Evolutionary conservation across 768 basidiomycete species (phyloP).

Genomic region (Tulasnella sp.): DNA sequence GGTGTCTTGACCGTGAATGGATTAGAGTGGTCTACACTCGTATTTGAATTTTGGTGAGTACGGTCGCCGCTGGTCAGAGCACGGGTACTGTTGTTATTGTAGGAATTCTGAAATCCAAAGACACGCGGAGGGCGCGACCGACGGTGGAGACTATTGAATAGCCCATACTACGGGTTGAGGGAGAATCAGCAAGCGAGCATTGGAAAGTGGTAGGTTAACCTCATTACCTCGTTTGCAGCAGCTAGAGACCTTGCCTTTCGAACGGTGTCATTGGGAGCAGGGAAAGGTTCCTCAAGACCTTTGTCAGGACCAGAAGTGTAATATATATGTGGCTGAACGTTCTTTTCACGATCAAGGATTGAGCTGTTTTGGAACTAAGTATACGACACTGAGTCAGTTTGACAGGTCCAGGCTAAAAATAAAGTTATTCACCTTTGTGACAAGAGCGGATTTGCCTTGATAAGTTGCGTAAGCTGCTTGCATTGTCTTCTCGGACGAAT

Average conservation of each 20-base stretch:
- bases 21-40: too few relatives aligned
- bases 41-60: too few relatives aligned
- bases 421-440: conserved; percentile 63
- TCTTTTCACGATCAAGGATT: conserved; percentile 7
- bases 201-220: too few relatives aligned
- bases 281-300: conserved; percentile 40
- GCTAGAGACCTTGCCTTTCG: conserved; percentile 38
- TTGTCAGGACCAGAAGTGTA: conserved; percentile 2
- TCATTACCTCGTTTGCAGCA: conserved; percentile 12
- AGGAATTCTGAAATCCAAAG: too few relatives aligned
- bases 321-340: conserved; percentile 10
- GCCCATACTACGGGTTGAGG: too few relatives aligned
- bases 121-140: too few relatives aligned
- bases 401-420: conserved; percentile 19
- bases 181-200: too few relatives aligned
- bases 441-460: conserved; percentile 81
- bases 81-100: too few relatives aligned
- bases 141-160: too few relatives aligned
- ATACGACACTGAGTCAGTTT: conserved; percentile 47
- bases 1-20: too few relatives aligned
- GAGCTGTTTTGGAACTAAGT: conserved; percentile 10
- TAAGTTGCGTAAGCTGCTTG: conserved; percentile 90
- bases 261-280: conserved; percentile 63
- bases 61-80: too few relatives aligned
- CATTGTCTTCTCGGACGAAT: conserved; percentile 78